Conservation (phyloP, 1,139 yeast species). For the Yamadazyma triangularis region DNA sequence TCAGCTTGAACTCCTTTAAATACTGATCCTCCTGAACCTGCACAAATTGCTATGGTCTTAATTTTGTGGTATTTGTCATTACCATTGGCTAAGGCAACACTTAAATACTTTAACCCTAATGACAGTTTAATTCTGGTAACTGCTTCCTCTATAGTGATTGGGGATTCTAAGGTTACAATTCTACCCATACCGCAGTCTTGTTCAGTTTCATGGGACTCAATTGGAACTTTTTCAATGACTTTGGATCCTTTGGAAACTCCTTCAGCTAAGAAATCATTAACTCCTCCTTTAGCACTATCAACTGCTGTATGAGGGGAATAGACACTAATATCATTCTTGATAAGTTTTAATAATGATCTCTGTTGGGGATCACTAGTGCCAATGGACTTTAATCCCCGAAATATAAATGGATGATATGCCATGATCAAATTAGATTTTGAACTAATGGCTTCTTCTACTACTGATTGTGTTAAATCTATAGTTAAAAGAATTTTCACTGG, state of each 20-base stretch:
- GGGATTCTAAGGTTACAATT: slow-evolving; percentile 44
- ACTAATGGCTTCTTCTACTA: slow-evolving; percentile 78
- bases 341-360: slow-evolving; percentile 62
- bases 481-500: slow-evolving; percentile 58
- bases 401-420: slow-evolving; percentile 95
- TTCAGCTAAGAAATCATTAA: slow-evolving; percentile 83
- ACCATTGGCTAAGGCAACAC: slow-evolving; percentile 51
- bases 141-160: slow-evolving; percentile 41
- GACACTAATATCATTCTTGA: slow-evolving; percentile 75
- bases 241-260: slow-evolving; percentile 41
- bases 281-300: slow-evolving; percentile 89
- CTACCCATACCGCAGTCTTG: slow-evolving; percentile 76
- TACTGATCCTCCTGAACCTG: slow-evolving; percentile 87
- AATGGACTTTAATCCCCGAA: slow-evolving; percentile 80
- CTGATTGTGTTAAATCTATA: slow-evolving; percentile 78
- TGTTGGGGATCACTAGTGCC: slow-evolving; percentile 75
- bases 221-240: slow-evolving; percentile 21
- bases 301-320: slow-evolving; percentile 96
- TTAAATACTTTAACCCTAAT: slow-evolving; percentile 54
- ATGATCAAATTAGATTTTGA: slow-evolving; percentile 51
- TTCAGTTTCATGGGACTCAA: slow-evolving; percentile 21
- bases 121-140: slow-evolving; percentile 52
- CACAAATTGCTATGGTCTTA: slow-evolving; percentile 76
- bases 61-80: slow-evolving; percentile 27
- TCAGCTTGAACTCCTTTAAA: slow-evolving; percentile 67